Evolutionary conservation across 345 rosid genomes (phyloP).

Genomic region (Adansonia digitata): DNA sequence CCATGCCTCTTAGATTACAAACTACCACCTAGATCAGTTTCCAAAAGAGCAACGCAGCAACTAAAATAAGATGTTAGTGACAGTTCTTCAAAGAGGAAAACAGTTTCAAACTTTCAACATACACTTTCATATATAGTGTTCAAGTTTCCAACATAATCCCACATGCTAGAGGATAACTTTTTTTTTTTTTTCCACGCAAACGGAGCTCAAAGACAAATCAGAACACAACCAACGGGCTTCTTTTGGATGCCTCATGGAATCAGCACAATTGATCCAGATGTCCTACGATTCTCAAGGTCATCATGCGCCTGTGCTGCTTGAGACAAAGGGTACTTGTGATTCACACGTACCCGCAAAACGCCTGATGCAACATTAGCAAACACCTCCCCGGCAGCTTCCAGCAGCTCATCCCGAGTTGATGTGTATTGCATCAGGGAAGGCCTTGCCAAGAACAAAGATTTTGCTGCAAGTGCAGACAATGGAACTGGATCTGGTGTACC

Average conservation of each 20-base stretch:
- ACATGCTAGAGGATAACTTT: neutral
- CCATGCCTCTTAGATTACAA: no score
- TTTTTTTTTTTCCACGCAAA: neutral
- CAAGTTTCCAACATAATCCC: neutral
- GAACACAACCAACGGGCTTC: neutral
- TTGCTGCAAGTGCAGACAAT: conserved; percentile 62
- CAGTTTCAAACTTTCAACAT: neutral
- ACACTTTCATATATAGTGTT: neutral
- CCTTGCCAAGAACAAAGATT: conserved; percentile 76
- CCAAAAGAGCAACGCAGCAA: no score
- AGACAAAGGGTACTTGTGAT: conserved; percentile 69
- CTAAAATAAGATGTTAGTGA: neutral
- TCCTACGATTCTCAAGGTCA: conserved; percentile 65
- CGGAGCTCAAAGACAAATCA: neutral
- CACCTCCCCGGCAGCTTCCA: conserved; percentile 68
- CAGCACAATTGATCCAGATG: conserved; percentile 75
- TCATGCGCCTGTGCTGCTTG: conserved; percentile 71
- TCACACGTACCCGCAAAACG: conserved; percentile 50
- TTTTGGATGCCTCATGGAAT: conserved; percentile 40
- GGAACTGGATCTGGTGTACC: conserved; percentile 75
- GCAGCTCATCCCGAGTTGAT: conserved; percentile 62
- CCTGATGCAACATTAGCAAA: conserved; percentile 60
- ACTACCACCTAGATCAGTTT: no score
- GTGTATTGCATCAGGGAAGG: conserved; percentile 74
- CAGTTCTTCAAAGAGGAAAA: neutral